Evolutionary conservation across 208 protist genomes (phyloP), one percentile per base, ranked within the genome.

Genomic region (Wallacemonas sp.): DNA sequence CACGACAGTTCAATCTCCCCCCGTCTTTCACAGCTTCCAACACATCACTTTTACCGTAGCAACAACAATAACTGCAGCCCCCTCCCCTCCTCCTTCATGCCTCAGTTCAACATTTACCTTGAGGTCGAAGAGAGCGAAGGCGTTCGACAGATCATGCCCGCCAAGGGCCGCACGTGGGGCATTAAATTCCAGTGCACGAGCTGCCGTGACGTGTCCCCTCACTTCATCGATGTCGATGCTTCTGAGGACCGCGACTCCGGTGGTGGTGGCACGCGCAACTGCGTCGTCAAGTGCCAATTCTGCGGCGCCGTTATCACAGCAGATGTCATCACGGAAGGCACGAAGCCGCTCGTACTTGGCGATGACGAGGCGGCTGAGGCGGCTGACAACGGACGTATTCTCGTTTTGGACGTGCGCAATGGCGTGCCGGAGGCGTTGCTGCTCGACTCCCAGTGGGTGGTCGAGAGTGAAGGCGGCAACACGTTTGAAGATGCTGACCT

Each of bases 401-500:
- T 80, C n/a, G 12, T 30, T 36, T 61, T 94, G 34, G 84, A 94
- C 39, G 72, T 91, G 30, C 88, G 88, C 30, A 82, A 85, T 31
- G 88, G 70, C 46, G 75, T 77, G 62, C 88, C 88, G 6, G 68
- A 66, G 38, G 79, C 82, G 61, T 62, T 91, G 54, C 61, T 79
- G 74, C 36, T 94, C 1, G 78, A 91, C 65, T 68, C 79, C 12
- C 68, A 86, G 62, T 94, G 88, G 85, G 64, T 71, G 1, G 80
- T 86, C 1, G 62, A 71, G 60, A 34, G 56, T 38, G 56, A 53
- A 26, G 72, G 68, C 30, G 70, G 47, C 2, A 51, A 56, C 36
- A 22, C 24, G 14, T 89, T 92, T 58, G 68, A 75, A 39, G 70
- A 77, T 22, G 84, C 75, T 1, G 84, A 94, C 62, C 62, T 94